phyloP scores from a whole-genome alignment of 1,284 basidiomycete species.

The Cronartium quercuum region DNA sequence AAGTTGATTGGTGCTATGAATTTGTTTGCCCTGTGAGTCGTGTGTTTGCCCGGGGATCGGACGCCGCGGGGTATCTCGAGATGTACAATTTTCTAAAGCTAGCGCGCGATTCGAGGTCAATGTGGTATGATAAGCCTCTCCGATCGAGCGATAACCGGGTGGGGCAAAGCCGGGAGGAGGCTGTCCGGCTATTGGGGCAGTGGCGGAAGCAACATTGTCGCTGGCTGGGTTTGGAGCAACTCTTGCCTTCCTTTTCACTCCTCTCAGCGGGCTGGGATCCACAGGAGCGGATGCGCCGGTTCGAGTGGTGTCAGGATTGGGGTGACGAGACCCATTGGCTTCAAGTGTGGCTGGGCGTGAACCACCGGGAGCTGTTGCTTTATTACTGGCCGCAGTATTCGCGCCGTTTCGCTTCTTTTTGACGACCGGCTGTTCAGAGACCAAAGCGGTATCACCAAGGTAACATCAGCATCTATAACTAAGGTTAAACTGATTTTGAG shows the following conservation, averaged over 20 bases:
- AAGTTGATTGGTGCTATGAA: not conserved
- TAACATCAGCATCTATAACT: not conserved
- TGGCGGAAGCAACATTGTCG: not conserved
- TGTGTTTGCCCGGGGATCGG: not conserved
- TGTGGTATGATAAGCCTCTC: slow-evolving; percentile 35
- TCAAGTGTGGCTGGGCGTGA: slow-evolving; percentile 77
- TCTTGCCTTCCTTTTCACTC: slow-evolving; percentile 22
- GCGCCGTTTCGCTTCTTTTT: slow-evolving; percentile 37
- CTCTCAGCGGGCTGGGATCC: not conserved
- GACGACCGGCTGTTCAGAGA: slow-evolving; percentile 9
- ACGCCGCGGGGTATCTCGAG: slow-evolving; percentile 1
- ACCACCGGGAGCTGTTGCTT: slow-evolving; percentile 69
- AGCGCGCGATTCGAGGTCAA: slow-evolving; percentile 18
- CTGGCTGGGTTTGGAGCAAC: not conserved
- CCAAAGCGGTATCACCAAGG: not conserved
- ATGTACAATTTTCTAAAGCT: not conserved
- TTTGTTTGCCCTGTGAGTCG: not conserved
- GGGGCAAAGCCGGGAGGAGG: slow-evolving; percentile 36
- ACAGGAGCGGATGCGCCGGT: not conserved
- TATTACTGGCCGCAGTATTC: slow-evolving; percentile 44
- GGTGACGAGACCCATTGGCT: slow-evolving; percentile 78
- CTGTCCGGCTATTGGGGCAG: slow-evolving; percentile 4
- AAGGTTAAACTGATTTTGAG: not conserved
- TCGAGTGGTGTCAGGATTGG: slow-evolving; percentile 75
- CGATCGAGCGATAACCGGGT: slow-evolving; percentile 21